Evolutionary conservation across 306 rosid species (phyloP), one percentile per base, ranked within the genome.

Genomic region (Comarum palustre): DNA sequence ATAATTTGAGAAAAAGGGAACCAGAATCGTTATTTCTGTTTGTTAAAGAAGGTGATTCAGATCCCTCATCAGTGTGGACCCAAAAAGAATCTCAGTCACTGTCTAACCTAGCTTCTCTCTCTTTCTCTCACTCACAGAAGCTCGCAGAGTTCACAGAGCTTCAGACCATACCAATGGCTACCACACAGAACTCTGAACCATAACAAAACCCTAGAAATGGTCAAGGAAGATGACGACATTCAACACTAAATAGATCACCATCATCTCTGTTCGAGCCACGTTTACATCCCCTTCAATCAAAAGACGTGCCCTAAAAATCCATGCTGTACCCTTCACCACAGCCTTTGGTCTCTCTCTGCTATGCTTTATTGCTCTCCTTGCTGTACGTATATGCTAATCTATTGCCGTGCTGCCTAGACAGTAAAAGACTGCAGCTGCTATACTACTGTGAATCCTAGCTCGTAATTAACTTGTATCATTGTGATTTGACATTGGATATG

Each of bases 401-500:
- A 5, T 3, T n/a, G 15, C 17, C 15, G 19, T 20, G 13, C 57
- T 9, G 32, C 36, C 39, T 29, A 59, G n/a, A 59, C 65, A 59
- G 65, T 59, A 14, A 59, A 59, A 29, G n/a, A 59, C 65, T 59
- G 65, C 65, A 59, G 38, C 38, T 54, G 22, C 60, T 54, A 22
- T 54, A 54, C 60, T 54, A 22, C 60, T 29, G 41, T 29, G 6
- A 15, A 61, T 2, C 43, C 24, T 6, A 31, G 14, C 2, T 5
- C 42, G 42, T 32, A 31, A 17, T 32, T 32, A 61, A 13, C 6
- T 51, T 51, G 12, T 50, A 50, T 50, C 66, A 52, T 7, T 7
- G n/a, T 71, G 75, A 71, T 71, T 71, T 71, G 75, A 71, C 75
- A 4, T 55, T n/a, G 42, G 51, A 52, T 29, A 51, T 57, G 34